phyloP scores from a whole-genome alignment of 2,329 filamentous ascomycete species.

The Cryphonectria japonica region DNA sequence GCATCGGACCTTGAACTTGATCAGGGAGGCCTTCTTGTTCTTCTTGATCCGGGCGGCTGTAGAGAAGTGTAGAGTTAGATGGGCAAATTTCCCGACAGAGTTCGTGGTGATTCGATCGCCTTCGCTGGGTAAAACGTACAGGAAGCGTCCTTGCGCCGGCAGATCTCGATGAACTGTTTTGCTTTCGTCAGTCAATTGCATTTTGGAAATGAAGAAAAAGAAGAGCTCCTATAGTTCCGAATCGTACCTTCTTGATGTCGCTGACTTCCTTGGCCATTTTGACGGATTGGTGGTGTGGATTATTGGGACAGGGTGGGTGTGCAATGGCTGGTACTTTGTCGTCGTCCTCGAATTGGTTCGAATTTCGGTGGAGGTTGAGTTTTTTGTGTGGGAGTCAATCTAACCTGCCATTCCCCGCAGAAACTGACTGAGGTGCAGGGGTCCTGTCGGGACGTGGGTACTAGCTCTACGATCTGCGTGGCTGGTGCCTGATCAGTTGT shows the following conservation, averaged over 20 bases:
- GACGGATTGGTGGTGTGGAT: conserved; percentile 53
- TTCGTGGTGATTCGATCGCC: conserved; percentile 19
- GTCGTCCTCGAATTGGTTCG: conserved; percentile 25
- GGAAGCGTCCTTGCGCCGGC: conserved; percentile 98
- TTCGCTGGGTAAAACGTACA: conserved; percentile 67
- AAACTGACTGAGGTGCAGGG: conserved; percentile 12
- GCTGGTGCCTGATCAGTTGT: conserved; percentile 1
- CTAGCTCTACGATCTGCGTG: background rate
- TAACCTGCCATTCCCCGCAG: conserved; percentile 1
- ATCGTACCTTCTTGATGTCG: conserved; percentile 85
- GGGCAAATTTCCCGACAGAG: conserved; percentile 23
- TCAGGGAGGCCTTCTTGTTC: conserved; percentile 85
- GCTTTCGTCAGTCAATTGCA: conserved; percentile 31
- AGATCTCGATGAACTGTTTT: conserved; percentile 98
- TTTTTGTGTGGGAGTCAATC: conserved; percentile 26
- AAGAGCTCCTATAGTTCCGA: conserved; percentile 1
- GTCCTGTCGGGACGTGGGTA: conserved; percentile 1
- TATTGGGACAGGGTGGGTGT: conserved; percentile 28
- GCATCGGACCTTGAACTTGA: conserved; percentile 99
- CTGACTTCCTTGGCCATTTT: conserved; percentile 98
- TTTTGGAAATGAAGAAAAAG: background rate
- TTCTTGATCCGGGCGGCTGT: conserved; percentile 93
- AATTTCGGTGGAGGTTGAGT: conserved; percentile 28
- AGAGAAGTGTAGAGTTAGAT: conserved; percentile 29
- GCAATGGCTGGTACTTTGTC: conserved; percentile 29